Percentiles rank a stretch among this genome's conserved stretches.
Conservation (phyloP, 345 rosid genomes). For the Moricandia arvensis region DNA sequence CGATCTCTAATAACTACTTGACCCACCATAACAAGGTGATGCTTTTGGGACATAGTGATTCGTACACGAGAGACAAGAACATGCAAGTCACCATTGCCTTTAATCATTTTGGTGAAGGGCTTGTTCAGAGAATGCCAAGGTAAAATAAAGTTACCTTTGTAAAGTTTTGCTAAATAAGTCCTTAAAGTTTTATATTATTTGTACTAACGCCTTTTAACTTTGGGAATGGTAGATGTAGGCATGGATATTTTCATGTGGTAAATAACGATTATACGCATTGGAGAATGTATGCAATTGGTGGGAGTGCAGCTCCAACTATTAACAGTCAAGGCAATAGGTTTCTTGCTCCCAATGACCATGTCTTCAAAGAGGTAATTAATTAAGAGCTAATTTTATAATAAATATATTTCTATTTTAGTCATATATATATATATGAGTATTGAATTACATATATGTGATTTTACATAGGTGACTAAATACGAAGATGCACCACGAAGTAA, state of each 20-base stretch:
- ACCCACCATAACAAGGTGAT: conserved; percentile 62
- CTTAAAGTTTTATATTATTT: background rate
- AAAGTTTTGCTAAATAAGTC: background rate
- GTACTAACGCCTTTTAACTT: background rate
- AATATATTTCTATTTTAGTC: background rate
- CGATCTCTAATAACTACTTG: conserved; percentile 58
- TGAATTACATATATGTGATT: background rate
- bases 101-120: conserved; percentile 71
- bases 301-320: conserved; percentile 66
- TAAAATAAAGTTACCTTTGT: conserved; percentile 19
- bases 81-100: conserved; percentile 74
- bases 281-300: conserved; percentile 73
- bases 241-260: conserved; percentile 70
- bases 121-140: conserved; percentile 74
- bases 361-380: conserved; percentile 54
- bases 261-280: conserved; percentile 67
- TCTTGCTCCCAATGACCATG: conserved; percentile 48
- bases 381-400: background rate
- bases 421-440: background rate
- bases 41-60: conserved; percentile 68
- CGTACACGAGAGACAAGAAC: conserved; percentile 50
- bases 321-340: conserved; percentile 71
- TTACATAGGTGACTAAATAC: conserved; percentile 50
- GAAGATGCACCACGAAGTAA: conserved; percentile 51
- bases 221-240: conserved; percentile 47